Conservation (phyloP, 2,329 filamentous ascomycete species). For the Dissoconium aciculare region DNA sequence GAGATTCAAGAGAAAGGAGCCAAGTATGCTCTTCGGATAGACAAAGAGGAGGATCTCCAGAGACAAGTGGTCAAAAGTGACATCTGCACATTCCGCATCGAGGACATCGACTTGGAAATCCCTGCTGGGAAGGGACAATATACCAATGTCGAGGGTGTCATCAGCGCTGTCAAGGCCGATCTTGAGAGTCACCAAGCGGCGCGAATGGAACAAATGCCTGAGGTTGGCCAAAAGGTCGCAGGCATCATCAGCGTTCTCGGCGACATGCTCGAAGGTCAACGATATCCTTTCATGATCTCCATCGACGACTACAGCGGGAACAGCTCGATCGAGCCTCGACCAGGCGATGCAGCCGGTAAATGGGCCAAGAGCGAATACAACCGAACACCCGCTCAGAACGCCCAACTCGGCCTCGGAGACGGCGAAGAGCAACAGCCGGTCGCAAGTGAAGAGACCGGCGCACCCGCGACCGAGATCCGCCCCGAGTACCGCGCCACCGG, state of each 20-base stretch:
- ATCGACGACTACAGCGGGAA: slow-evolving; percentile 90
- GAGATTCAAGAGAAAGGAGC: slow-evolving; percentile 79
- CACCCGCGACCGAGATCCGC: slow-evolving; percentile 42
- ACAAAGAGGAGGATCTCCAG: slow-evolving; percentile 56
- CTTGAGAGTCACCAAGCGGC: slow-evolving; percentile 68
- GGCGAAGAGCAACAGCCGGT: slow-evolving; percentile 25
- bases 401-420: slow-evolving; percentile 57
- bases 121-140: slow-evolving; percentile 81
- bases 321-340: slow-evolving; percentile 85
- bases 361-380: slow-evolving; percentile 76
- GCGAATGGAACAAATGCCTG: slow-evolving; percentile 62
- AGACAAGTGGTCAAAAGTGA: slow-evolving; percentile 90
- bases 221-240: slow-evolving; percentile 63
- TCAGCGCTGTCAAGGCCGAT: slow-evolving; percentile 64
- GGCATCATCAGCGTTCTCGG: slow-evolving; percentile 59
- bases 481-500: slow-evolving; percentile 37
- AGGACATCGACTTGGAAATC: slow-evolving; percentile 86
- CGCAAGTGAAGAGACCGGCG: too few species aligned
- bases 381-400: slow-evolving; percentile 75
- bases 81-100: slow-evolving; percentile 67
- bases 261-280: slow-evolving; percentile 61
- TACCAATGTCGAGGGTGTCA: slow-evolving; percentile 81
- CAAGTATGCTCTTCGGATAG: slow-evolving; percentile 69
- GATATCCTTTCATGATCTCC: slow-evolving; percentile 75
- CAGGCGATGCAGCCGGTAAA: slow-evolving; percentile 62